Percentiles rank a stretch among this genome's conserved stretches.
Conservation (phyloP, 192 early-diverging fungal species). For the Backusella tuberculispora region DNA sequence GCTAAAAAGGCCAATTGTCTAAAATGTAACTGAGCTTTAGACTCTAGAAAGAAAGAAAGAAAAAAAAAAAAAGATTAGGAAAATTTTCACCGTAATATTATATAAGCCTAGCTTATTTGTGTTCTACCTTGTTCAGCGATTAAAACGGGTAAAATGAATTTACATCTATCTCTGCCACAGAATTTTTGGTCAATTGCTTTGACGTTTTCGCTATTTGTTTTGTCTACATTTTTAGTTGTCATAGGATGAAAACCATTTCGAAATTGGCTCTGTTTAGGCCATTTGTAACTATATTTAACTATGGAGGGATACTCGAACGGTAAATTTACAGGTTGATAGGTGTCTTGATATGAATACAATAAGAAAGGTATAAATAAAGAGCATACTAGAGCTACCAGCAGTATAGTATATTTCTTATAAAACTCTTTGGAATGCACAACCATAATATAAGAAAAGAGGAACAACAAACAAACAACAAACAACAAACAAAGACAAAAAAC, state of each 20-base stretch:
- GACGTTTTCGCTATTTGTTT: background rate
- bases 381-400: constrained; percentile 5
- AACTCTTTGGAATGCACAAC: background rate
- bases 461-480: background rate
- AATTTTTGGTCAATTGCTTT: constrained; percentile 33
- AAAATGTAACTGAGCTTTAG: constrained; percentile 49
- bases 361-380: constrained; percentile 11
- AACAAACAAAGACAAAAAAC: background rate
- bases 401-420: constrained; percentile 6
- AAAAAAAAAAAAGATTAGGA: background rate
- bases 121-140: constrained; percentile 47
- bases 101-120: background rate
- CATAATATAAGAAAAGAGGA: background rate
- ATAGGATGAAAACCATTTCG: background rate
- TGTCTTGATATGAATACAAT: background rate
- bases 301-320: constrained; percentile 3
- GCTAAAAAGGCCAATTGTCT: constrained; percentile 41
- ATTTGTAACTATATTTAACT: constrained; percentile 18
- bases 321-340: background rate
- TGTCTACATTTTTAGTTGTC: background rate
- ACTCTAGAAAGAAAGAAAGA: constrained; percentile 31
- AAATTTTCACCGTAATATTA: background rate
- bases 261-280: background rate
- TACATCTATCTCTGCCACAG: constrained; percentile 34
- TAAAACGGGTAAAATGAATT: constrained; percentile 39